Base-by-base conservation (phyloP, 768 basidiomycete species). In the Pleurotus giganteus region DNA sequence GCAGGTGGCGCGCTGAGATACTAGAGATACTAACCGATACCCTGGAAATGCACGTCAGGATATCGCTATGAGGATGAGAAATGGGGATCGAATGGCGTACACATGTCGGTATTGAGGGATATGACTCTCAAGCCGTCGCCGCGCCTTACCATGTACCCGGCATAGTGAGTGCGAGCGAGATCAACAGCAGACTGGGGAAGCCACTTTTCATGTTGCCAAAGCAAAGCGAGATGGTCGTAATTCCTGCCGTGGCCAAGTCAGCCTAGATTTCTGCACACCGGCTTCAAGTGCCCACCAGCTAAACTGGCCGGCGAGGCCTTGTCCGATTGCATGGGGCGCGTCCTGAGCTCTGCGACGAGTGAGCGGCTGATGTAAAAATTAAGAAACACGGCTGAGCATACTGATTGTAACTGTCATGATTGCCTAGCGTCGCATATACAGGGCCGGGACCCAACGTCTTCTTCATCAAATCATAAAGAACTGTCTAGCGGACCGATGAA, bases 181-280 rank as follows among this genome's bases (percentile, higher is more conserved):
- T 74, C 65, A 2, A 83, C 80, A 4, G 80, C 81, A 11, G 78
- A 72, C 47, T 78, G 70, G 6, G 82, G 79, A 27, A 91, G 69
- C 89, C 89, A 91, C 2, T 77, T 64, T 61, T 91, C 81, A 55
- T 86, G 78, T 60, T 84, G 64, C 89, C 89, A 91, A 2, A 91
- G 78, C 0, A 71, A 61, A 19, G 89, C 79, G 47, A 91, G 73
- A 60, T 90, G 88, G 55, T 89, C 81, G 60, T 91, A 91, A 61
- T 91, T 82, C 89, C 88, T 88, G 37, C 43, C 21, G 44, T 24
- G 13, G 29, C 15, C 13, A 27, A 24, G 26, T 41, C 32, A 55
- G 53, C 21, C 21, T 24, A 37, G 17, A 17, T 23, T 15, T n/a
- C 7, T 6, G 31, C 13, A 13, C 6, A 32, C 13, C n/a, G n/a